Evolutionary conservation across 2,329 filamentous ascomycete genomes (phyloP), one percentile per base, ranked within the genome.

Genomic region (Aspergillus brasiliensis): DNA sequence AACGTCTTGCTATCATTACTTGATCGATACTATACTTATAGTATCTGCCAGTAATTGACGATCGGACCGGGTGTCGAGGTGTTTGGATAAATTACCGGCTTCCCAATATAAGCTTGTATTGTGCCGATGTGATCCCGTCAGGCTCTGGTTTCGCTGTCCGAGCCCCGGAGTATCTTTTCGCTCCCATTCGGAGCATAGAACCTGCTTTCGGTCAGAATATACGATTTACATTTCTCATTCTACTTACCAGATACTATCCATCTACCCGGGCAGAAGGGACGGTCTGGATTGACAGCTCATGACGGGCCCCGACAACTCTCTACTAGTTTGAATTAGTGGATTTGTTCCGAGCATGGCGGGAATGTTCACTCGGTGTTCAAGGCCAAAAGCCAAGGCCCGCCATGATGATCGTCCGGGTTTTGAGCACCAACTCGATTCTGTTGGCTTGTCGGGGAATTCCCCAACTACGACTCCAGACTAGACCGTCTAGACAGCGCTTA

Each of bases 31-130:
- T 34, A 34, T 15, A 15, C 31, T 34, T 34, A 21, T 23, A 23
- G 31, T 25, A 38, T 40, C 51, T 52, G 11, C 28, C 28, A 23
- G 19, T 19, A n/a, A n/a, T 40, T 6, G 48, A 37, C 13, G 52
- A 46, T 55, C 52, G 46, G 46, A 49, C 46, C 46, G 46, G 46
- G n/a, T n/a, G n/a, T n/a, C n/a, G n/a, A n/a, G n/a, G n/a, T n/a
- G 15, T 48, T 8, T 25, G 13, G 21, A 31, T 28, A 49, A 10
- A 49, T 49, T 49, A 49, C 46, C 46, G 46, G 46, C 46, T 49
- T n/a, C 25, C 27, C 31, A 34, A 49, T 49, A 49, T 28, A 49
- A 49, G 46, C 46, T 31, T 49, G 46, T 49, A 49, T 49, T 28
- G 31, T 55, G 40, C 52, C 52, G 52, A 46, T 4, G 25, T 34